Evolutionary conservation across 2,329 filamentous ascomycete genomes (phyloP).

Genomic region (Venturia carpophila): DNA sequence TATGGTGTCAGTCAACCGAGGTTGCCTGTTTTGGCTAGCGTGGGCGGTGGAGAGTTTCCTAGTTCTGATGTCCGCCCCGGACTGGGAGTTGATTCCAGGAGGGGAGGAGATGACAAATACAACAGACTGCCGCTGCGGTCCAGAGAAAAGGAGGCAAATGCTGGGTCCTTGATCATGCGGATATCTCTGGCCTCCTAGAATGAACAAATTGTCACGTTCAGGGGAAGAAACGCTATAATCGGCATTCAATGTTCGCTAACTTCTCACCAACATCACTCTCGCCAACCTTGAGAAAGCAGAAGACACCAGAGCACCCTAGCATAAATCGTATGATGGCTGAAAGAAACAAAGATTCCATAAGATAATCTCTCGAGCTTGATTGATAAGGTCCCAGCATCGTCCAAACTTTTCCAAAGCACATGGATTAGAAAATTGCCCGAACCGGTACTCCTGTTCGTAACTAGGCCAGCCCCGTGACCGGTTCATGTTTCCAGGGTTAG

Average conservation of each 20-base stretch:
- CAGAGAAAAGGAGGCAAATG: too few relatives aligned
- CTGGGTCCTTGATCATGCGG: too few relatives aligned
- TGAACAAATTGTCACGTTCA: too few relatives aligned
- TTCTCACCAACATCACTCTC: too few relatives aligned
- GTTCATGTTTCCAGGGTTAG: neutral
- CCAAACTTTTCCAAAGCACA: neutral
- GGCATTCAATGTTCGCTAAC: too few relatives aligned
- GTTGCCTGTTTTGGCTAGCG: slow-evolving; percentile 3
- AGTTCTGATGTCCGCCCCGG: neutral
- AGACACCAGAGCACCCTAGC: neutral
- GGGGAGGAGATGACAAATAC: neutral
- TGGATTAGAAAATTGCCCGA: neutral
- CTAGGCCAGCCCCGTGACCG: neutral
- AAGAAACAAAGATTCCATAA: too few relatives aligned
- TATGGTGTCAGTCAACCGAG: neutral
- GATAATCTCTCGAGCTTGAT: neutral
- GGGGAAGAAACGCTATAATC: too few relatives aligned
- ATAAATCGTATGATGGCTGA: neutral
- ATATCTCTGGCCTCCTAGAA: too few relatives aligned
- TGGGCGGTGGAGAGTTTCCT: slow-evolving; percentile 1
- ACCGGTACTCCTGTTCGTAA: neutral
- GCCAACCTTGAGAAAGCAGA: too few relatives aligned
- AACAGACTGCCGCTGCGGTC: too few relatives aligned
- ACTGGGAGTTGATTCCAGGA: neutral
- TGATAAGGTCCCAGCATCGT: neutral